Evolutionary conservation across 2,329 filamentous ascomycete genomes (phyloP).

Genomic region (Trichoderma brevicompactum): DNA sequence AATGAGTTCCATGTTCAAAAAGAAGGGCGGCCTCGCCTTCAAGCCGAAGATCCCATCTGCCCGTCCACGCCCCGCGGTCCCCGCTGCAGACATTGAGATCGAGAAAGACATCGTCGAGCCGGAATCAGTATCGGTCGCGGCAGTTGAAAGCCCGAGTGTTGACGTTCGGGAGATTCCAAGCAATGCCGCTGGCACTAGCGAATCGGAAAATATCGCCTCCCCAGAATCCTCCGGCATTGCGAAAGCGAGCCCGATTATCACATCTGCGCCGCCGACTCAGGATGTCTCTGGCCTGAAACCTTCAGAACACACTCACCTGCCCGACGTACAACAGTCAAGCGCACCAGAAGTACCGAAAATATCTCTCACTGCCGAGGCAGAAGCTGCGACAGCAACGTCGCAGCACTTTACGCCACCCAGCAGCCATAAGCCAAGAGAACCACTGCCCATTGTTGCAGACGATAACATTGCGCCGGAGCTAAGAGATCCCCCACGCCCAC

Average conservation of each 20-base stretch:
- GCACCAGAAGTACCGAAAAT: not conserved
- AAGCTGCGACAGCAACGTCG: not conserved
- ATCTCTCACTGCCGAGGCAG: not conserved
- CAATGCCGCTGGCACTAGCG: not conserved
- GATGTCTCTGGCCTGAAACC: conserved; percentile 9
- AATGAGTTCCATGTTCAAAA: conserved; percentile 72
- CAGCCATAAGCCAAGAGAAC: not conserved
- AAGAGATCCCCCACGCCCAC: conserved; percentile 17
- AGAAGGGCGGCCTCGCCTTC: conserved; percentile 65
- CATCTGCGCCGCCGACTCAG: conserved; percentile 9
- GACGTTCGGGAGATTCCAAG: conserved; percentile 9
- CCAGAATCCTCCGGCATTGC: conserved; percentile 3
- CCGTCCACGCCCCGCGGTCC: conserved; percentile 55
- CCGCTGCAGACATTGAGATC: conserved; percentile 37
- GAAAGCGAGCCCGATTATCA: not conserved
- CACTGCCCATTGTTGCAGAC: conserved; percentile 11
- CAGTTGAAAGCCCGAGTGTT: conserved; percentile 1
- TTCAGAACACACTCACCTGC: not conserved
- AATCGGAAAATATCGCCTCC: conserved; percentile 11
- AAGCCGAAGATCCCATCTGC: conserved; percentile 69
- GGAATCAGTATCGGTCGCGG: not conserved
- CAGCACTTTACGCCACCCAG: not conserved
- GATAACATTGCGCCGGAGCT: conserved; percentile 27
- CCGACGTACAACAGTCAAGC: not conserved
- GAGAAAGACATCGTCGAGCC: conserved; percentile 23